Evolutionary conservation across 306 rosid species (phyloP).

Genomic region (Vigna angularis): DNA sequence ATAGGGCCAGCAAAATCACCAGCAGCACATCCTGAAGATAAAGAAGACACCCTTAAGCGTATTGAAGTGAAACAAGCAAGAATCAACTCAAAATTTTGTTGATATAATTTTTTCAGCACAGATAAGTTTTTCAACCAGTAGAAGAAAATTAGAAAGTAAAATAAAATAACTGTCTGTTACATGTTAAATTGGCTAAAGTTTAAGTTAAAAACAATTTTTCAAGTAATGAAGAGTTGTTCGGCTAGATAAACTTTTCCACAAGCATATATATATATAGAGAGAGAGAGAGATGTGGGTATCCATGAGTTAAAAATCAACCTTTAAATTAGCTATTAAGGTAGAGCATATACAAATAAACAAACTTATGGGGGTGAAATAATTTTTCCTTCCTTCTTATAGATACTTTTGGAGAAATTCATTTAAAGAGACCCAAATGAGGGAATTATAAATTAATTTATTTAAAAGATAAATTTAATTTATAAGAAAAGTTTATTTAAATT

Average conservation of each 20-base stretch:
- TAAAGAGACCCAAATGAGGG: too few relatives aligned
- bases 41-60: neutral
- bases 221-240: neutral
- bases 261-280: neutral
- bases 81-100: neutral
- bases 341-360: too few relatives aligned
- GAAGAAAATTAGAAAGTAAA: neutral
- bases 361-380: too few relatives aligned
- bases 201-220: neutral
- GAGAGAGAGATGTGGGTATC: too few relatives aligned
- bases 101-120: neutral
- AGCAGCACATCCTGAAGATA: slow-evolving; percentile 69
- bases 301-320: too few relatives aligned
- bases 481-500: too few relatives aligned
- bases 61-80: neutral
- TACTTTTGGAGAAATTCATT: too few relatives aligned
- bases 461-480: too few relatives aligned
- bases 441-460: too few relatives aligned
- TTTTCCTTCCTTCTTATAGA: too few relatives aligned
- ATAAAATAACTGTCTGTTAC: neutral
- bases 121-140: neutral
- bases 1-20: slow-evolving; percentile 91
- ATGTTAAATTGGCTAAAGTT: neutral
- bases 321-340: too few relatives aligned
- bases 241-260: neutral